Percentiles rank a stretch among this genome's conserved stretches.
Evolutionary conservation across 2,329 filamentous ascomycete species (phyloP).

Genomic region (Ophiocordyceps camponoti-leonardi): DNA sequence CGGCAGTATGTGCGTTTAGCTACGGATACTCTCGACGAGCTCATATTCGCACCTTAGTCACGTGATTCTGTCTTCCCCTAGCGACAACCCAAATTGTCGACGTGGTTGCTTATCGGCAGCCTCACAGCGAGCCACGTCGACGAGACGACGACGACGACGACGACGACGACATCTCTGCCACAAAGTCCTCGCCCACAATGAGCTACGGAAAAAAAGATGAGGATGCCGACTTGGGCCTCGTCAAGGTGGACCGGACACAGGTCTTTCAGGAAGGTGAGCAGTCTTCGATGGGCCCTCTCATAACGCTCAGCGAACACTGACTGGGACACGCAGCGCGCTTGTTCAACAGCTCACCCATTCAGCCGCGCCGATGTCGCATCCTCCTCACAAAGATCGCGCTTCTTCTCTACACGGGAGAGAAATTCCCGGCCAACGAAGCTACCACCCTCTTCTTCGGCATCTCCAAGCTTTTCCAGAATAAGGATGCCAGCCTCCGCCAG

Average conservation of each 20-base stretch:
- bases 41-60: no score
- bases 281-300: constrained; percentile 1
- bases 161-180: constrained; percentile 5
- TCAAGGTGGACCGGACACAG: constrained; percentile 94
- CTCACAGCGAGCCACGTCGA: constrained; percentile 15
- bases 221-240: constrained; percentile 81
- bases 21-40: no score
- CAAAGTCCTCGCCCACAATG: constrained; percentile 43
- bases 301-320: constrained; percentile 15
- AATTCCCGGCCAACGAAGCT: constrained; percentile 92
- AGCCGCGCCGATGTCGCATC: constrained; percentile 91
- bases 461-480: constrained; percentile 98
- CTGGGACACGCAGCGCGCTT: constrained; percentile 53
- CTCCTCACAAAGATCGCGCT: constrained; percentile 94
- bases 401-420: constrained; percentile 90
- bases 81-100: constrained; percentile 13
- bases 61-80: background rate
- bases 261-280: constrained; percentile 92
- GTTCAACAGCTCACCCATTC: constrained; percentile 95
- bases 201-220: constrained; percentile 99
- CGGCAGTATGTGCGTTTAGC: no score
- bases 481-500: constrained; percentile 92
- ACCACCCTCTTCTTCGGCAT: constrained; percentile 98
- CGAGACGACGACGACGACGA: constrained; percentile 11
- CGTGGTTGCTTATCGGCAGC: constrained; percentile 18